These are phyloP conservation scores for Vaccinium vitisidaea DNA, from an alignment of 148 eudicot species.

Conservation along the genomic window DNA sequence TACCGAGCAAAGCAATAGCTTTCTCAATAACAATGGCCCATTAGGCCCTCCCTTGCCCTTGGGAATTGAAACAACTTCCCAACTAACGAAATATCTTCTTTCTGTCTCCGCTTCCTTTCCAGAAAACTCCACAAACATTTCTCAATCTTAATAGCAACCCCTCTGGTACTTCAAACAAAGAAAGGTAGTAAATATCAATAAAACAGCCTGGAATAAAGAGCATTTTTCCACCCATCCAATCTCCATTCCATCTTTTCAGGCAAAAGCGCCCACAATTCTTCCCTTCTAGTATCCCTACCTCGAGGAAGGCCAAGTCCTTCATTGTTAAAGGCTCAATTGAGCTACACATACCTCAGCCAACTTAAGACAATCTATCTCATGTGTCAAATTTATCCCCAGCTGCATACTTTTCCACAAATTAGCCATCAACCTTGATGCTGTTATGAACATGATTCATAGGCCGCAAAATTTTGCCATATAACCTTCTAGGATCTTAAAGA, in stretches of 20 bases:
- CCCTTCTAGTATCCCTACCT: background rate
- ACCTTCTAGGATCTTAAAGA: background rate
- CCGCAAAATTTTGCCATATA: background rate
- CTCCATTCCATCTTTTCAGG: background rate
- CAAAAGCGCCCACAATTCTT: background rate
- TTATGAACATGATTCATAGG: background rate
- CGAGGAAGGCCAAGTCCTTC: background rate
- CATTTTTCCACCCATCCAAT: background rate
- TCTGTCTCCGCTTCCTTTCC: background rate
- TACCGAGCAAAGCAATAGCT: background rate
- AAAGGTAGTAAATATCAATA: background rate
- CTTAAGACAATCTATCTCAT: no score
- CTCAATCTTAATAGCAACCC: background rate
- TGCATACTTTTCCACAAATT: background rate
- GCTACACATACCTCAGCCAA: background rate
- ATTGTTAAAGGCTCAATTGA: background rate
- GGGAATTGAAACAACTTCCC: background rate
- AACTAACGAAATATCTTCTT: background rate
- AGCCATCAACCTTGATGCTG: background rate
- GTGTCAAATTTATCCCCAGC: background rate
- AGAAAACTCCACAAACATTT: background rate
- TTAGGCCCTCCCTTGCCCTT: background rate
- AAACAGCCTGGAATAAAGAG: background rate
- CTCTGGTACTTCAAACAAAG: background rate
- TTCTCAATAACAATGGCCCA: background rate